Evolutionary conservation across 139 green algal species (phyloP), one percentile per base, ranked within the genome.

Genomic region (Nannochloris sp.): DNA sequence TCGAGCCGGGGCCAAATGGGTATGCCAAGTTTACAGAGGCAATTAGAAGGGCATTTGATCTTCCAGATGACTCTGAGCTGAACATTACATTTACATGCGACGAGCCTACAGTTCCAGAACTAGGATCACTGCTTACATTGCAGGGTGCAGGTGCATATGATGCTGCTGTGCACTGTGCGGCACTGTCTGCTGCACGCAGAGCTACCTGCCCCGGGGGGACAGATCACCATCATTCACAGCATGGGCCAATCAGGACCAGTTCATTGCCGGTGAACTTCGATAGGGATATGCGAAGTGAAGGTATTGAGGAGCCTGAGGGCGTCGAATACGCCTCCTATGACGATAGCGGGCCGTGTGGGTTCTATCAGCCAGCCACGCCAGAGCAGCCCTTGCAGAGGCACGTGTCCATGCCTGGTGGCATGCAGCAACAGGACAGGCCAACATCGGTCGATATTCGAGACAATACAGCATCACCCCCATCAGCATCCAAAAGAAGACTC

Each of bases 81-180:
- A 94, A 94, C 78, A 94, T 94, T 66, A 94, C 85, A 1, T 95
- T 94, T 79, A 95, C 88, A 8, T 95, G 88, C 63, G 88, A 95
- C 65, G 88, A 95, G 68, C 87, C 88, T 10, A 79, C 68, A 11
- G 58, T 37, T 17, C 61, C 51, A 51, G 40, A 69, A 62, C 72
- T 79, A 68, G 82, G 81, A 3, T 80, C 72, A 16, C 71, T 93
- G 49, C 79, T 95, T 26, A 94, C 87, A 6, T 76, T 95, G 31
- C 82, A 91, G 59, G 88, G 88, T 12, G 66, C 87, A 11, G 87
- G 88, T 9, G 85, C 88, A 0, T 95, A 94, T 67, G 88, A 95
- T 59, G 88, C 88, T 9, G 88, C 88, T 3, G 87, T 95, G 48
- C 85, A 95, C 77, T 95, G 88, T 59, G 88, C 88, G 8, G 87